A percentile compares a stretch with the other conserved stretches of the same genome.
Evolutionary conservation across 176 grass and related monocot species (phyloP).

Genomic region (Eremochloa ophiuroides): DNA sequence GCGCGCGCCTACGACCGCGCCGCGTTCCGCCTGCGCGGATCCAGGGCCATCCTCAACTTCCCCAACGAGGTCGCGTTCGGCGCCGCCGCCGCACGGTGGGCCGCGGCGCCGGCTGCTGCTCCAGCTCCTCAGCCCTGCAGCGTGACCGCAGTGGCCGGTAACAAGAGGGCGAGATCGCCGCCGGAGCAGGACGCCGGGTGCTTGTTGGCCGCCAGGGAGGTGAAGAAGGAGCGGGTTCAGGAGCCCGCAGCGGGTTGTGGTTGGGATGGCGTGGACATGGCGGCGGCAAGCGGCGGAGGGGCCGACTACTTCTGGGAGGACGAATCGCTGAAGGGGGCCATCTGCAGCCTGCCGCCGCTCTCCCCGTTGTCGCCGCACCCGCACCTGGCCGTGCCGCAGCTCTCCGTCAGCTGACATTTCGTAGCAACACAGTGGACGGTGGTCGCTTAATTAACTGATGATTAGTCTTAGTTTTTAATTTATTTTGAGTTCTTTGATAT

Average conservation of each 20-base stretch:
- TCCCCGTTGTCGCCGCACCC: conserved; percentile 44
- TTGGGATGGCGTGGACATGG: not conserved
- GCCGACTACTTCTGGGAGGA: conserved; percentile 30
- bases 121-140: not conserved
- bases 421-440: not conserved
- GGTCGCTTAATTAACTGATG: not conserved
- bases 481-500: not conserved
- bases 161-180: conserved; percentile 23
- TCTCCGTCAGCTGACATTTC: conserved; percentile 32
- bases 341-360: conserved; percentile 40
- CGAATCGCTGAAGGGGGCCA: not conserved
- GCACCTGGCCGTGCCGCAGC: conserved; percentile 29
- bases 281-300: not conserved
- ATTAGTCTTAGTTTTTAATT: not conserved
- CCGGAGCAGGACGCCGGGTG: not conserved
- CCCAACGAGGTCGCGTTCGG: conserved; percentile 42
- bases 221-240: conserved; percentile 25
- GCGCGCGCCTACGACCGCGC: conserved; percentile 77
- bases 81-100: conserved; percentile 1
- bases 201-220: not conserved
- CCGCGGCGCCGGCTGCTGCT: not conserved
- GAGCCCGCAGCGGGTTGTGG: not conserved
- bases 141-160: not conserved
- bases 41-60: conserved; percentile 74
- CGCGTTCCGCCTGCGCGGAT: conserved; percentile 53